These are phyloP conservation scores for Ophiostoma triangulosporum DNA, from an alignment of 2,329 filamentous ascomycete species.

Conservation along the genomic window DNA sequence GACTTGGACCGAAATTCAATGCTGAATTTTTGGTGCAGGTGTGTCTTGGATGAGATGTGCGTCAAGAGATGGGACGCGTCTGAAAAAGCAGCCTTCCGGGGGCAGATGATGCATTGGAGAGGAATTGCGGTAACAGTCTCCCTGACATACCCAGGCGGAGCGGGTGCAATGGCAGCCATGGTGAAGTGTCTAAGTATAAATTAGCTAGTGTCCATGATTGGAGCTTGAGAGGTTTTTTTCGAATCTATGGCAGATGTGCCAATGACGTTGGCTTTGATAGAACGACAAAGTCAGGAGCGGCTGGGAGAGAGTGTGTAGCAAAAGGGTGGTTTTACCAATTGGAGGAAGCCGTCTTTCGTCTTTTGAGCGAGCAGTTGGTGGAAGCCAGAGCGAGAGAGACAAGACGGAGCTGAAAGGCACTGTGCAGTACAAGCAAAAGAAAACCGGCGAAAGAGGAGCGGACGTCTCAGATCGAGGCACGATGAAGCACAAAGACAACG, in stretches of 20 bases:
- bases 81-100: conserved; percentile 66
- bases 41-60: conserved; percentile 85
- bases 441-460: not conserved
- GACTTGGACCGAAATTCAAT: conserved; percentile 57
- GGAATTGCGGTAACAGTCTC: conserved; percentile 31
- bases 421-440: not conserved
- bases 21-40: conserved; percentile 73
- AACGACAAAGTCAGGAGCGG: not conserved
- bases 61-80: conserved; percentile 87
- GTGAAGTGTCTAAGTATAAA: not conserved
- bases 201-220: not conserved
- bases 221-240: no score
- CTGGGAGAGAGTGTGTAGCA: no score
- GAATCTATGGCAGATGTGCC: no score
- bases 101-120: conserved; percentile 72
- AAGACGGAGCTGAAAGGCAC: not conserved
- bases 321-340: no score
- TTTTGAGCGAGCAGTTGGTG: not conserved
- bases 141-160: not conserved
- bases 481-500: not conserved
- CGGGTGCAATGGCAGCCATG: conserved; percentile 24
- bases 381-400: not conserved
- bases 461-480: not conserved
- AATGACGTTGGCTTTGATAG: no score
- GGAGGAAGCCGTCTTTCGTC: not conserved